These are phyloP conservation scores for Petunia hybrid DNA, from an alignment of 305 asterid genomes.

Conservation along the genomic window DNA sequence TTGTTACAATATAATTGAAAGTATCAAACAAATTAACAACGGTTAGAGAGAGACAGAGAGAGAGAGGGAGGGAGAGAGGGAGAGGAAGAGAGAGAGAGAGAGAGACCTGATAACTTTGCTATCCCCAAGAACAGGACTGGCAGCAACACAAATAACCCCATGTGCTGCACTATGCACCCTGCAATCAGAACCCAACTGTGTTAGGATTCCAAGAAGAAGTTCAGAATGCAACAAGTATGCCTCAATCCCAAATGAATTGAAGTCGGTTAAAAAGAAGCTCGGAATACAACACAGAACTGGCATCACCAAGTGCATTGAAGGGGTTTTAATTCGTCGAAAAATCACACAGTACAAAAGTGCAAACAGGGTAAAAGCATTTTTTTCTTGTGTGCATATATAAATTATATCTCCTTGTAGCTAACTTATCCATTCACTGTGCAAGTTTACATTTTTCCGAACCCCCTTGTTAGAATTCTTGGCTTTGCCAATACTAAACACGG, in stretches of 20 bases:
- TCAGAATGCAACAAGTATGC: neutral
- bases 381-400: too few relatives aligned
- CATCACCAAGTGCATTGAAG: too few relatives aligned
- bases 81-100: neutral
- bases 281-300: neutral
- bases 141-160: conserved; percentile 67
- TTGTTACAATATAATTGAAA: conserved; percentile 2
- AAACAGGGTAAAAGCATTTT: too few relatives aligned
- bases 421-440: too few relatives aligned
- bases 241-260: neutral
- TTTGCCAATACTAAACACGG: neutral
- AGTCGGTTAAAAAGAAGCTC: conserved; percentile 3
- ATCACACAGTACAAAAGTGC: too few relatives aligned
- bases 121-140: conserved; percentile 56
- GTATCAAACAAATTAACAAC: conserved; percentile 23
- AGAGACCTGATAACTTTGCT: conserved; percentile 56
- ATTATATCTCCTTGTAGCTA: too few relatives aligned
- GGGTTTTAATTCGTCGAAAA: too few relatives aligned
- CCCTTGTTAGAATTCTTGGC: too few relatives aligned
- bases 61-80: neutral
- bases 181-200: conserved; percentile 23
- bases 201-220: neutral
- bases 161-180: conserved; percentile 87
- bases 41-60: neutral
- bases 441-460: too few relatives aligned